Base-by-base conservation (phyloP, 2,329 filamentous ascomycete species). In the Fusarium pseudonygamai region DNA sequence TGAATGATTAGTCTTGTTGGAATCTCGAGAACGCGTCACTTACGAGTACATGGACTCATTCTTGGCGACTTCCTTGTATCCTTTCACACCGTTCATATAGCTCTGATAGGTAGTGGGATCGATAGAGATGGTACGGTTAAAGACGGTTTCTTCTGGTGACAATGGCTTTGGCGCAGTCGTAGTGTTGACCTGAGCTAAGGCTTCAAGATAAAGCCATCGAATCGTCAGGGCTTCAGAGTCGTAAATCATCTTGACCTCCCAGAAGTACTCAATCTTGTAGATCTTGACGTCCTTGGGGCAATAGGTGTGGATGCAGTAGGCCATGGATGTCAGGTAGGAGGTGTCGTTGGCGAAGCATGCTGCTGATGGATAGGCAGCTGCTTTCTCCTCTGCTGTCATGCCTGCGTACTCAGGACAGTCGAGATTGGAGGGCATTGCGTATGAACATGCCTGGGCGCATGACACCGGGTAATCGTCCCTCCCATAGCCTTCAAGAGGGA, bases 381-480 rank as follows among this genome's bases (percentile, higher is more conserved):
- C 68, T 2, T 55, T 66, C 26, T 78, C 73, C 16, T 75, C 72
- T 1, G 64, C 47, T 1, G 72, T 73, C 64, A 78, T 68, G 14
- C 40, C 61, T 3, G 61, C 67, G 40, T 62, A 78, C 20, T 78
- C 76, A 4, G 76, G 76, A 22, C 76, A 78, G 15, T 78, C 47
- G 7, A 78, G 60, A 3, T 37, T 37, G 1, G n/a, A 43, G 1
- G 76, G 76, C 15, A 69, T 56, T 0, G 64, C 52, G 18, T 62
- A 76, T 2, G 56, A 28, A n/a, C 76, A 78, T 11, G 75, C 76
- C 4, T 67, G 63, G 4, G 42, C 64, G 14, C 76, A 78, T 0
- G 58, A 26, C 7, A 64, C 55, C 4, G 47, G 42, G 32, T 74
- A 78, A 3, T 26, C 14, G 1, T 63, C 40, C 7, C 60, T 61